Evolutionary conservation across 345 rosid species (phyloP), one percentile per base, ranked within the genome.

Genomic region (Populus pruinosa): DNA sequence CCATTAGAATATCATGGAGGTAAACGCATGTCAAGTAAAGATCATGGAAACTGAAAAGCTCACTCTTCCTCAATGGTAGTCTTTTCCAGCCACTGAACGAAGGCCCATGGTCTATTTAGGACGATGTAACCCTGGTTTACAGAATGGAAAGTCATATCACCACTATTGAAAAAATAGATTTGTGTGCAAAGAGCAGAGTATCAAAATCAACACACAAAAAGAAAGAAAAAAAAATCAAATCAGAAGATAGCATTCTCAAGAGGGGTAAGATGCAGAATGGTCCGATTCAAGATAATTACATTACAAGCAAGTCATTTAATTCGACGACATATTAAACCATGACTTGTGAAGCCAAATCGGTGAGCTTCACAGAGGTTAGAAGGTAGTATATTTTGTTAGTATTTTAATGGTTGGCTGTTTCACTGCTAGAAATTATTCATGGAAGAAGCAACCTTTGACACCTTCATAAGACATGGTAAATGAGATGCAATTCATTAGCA

Each of bases 31-130:
- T 56, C 73, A 41, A 56, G 13, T 73, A 31, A 71, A 68, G 41
- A 75, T 71, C 41, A 63, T 17, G n/a, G 18, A 25, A 71, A 10
- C 23, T 2, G 10, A 50, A 56, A 47, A 59, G 70, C 97, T 88
- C 90, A 96, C 99, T 96, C 97, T 88, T 93, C 98, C 79, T 88
- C 85, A 41, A 93, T 94, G 43, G 86, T 88, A 70, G 97, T 89
- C 85, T 88, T 96, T 78, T 90, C 90, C 78, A 96, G 88, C 98
- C 98, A 92, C 61, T 96, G 99, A 70, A 92, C 98, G 65, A 93
- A 96, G 2, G 99, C 98, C 97, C 98, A 93, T 53, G 99, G 98
- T 86, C 99, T 90, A 79, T 96, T 92, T 72, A 96, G 86, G 74
- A 96, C 99, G 69, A 93, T 84, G 76, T 96, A 93, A 33, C 99